A percentile compares a stretch with the other conserved stretches of the same genome.
These are phyloP conservation scores for Brasilioporus rufonigricans DNA, from an alignment of 768 basidiomycete species.

Conservation along the genomic window DNA sequence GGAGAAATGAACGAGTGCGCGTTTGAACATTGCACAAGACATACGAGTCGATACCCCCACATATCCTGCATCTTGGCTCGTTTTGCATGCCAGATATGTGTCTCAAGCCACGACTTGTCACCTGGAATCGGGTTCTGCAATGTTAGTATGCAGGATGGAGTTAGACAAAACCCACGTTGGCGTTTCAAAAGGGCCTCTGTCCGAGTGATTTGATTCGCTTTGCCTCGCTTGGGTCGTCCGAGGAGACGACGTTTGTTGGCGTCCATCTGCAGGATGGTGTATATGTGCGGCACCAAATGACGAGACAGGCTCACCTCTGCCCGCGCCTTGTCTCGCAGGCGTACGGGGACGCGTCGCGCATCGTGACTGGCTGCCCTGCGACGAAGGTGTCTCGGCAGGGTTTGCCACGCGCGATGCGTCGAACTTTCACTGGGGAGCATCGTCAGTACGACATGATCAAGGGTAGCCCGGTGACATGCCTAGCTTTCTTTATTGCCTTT, in stretches of 20 bases:
- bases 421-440: slow-evolving; percentile 50
- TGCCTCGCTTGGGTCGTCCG: slow-evolving; percentile 62
- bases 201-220: slow-evolving; percentile 51
- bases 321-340: slow-evolving; percentile 76
- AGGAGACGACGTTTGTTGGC: slow-evolving; percentile 40
- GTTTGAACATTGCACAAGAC: neutral
- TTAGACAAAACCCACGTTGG: slow-evolving; percentile 53
- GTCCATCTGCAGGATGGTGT: slow-evolving; percentile 50
- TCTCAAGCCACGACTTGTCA: slow-evolving; percentile 91
- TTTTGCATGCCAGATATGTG: slow-evolving; percentile 97
- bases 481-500: slow-evolving; percentile 75
- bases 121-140: slow-evolving; percentile 39
- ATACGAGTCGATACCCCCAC: slow-evolving; percentile 91
- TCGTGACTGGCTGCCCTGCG: slow-evolving; percentile 94
- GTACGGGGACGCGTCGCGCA: slow-evolving; percentile 83
- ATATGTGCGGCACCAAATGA: slow-evolving; percentile 17
- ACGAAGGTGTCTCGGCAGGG: slow-evolving; percentile 86
- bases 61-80: slow-evolving; percentile 91
- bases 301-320: slow-evolving; percentile 59
- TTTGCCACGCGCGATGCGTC: slow-evolving; percentile 87
- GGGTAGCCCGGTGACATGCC: slow-evolving; percentile 37
- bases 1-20: neutral
- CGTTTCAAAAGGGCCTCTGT: slow-evolving; percentile 65
- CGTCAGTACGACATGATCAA: neutral
- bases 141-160: neutral